Conservation (phyloP, 1,284 basidiomycete species). For the Trametes hirsuta region DNA sequence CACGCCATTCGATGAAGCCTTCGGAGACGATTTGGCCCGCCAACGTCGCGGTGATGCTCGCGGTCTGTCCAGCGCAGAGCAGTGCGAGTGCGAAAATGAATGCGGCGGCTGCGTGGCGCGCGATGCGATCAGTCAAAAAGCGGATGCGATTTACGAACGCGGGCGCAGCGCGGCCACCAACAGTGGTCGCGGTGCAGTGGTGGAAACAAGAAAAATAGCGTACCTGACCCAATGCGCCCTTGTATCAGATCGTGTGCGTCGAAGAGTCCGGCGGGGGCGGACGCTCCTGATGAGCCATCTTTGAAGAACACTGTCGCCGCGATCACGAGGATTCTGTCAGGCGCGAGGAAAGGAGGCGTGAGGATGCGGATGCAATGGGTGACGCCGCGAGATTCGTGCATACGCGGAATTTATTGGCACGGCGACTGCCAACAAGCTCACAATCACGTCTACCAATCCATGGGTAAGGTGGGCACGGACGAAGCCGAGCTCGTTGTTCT, state of each 20-base stretch:
- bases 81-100: slow-evolving; percentile 86
- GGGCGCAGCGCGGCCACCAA: too few species aligned
- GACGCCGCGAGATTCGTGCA: neutral
- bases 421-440: slow-evolving; percentile 75
- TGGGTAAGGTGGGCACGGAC: slow-evolving; percentile 77
- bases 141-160: slow-evolving; percentile 11
- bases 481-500: slow-evolving; percentile 71
- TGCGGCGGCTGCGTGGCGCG: slow-evolving; percentile 58
- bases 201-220: slow-evolving; percentile 26
- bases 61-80: slow-evolving; percentile 89
- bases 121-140: slow-evolving; percentile 23
- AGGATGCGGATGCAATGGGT: neutral
- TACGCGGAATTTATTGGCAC: slow-evolving; percentile 78
- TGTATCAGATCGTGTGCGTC: slow-evolving; percentile 81
- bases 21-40: slow-evolving; percentile 93
- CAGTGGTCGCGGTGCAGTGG: neutral
- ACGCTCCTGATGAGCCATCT: slow-evolving; percentile 24
- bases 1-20: slow-evolving; percentile 91
- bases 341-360: neutral
- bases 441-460: slow-evolving; percentile 65
- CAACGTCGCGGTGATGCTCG: slow-evolving; percentile 90
- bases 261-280: slow-evolving; percentile 72
- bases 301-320: slow-evolving; percentile 35
- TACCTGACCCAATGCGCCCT: slow-evolving; percentile 68
- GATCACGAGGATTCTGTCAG: slow-evolving; percentile 32